Conservation (phyloP, 345 rosid genomes). For the Aquilaria sinensis region DNA sequence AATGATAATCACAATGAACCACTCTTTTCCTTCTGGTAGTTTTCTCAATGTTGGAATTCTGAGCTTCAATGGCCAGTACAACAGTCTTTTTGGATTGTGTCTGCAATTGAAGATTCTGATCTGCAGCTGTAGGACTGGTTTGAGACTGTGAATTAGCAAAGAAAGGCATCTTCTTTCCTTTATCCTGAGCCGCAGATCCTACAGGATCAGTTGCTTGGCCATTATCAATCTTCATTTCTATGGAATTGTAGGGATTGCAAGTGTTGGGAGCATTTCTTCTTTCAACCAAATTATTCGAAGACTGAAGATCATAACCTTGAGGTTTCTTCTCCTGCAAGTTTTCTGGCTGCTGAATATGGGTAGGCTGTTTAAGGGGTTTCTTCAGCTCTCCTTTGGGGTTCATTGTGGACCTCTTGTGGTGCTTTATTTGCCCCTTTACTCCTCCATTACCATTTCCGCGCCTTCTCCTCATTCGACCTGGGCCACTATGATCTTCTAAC, state of each 20-base stretch:
- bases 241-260: slow-evolving; percentile 7
- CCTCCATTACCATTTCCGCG: neutral
- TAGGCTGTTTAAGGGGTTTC: slow-evolving; percentile 9
- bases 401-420: slow-evolving; percentile 8
- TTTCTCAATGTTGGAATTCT: slow-evolving; percentile 18
- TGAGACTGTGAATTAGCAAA: slow-evolving; percentile 15
- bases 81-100: slow-evolving; percentile 23
- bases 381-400: slow-evolving; percentile 8
- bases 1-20: slow-evolving; percentile 7
- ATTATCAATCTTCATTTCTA: slow-evolving; percentile 12
- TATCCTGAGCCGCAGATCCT: slow-evolving; percentile 13
- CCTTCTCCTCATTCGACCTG: slow-evolving; percentile 11
- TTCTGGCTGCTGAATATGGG: slow-evolving; percentile 12
- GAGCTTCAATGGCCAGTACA: slow-evolving; percentile 38
- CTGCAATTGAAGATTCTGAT: slow-evolving; percentile 18
- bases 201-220: slow-evolving; percentile 20
- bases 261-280: slow-evolving; percentile 12
- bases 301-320: slow-evolving; percentile 8
- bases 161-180: slow-evolving; percentile 15
- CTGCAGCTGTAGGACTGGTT: slow-evolving; percentile 11
- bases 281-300: slow-evolving; percentile 11
- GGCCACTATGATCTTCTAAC: slow-evolving; percentile 23
- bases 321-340: slow-evolving; percentile 13
- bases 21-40: slow-evolving; percentile 20
- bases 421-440: slow-evolving; percentile 18